These are phyloP conservation scores for Closterium sp. DNA, from an alignment of 139 green algal species.

Conservation along the genomic window DNA sequence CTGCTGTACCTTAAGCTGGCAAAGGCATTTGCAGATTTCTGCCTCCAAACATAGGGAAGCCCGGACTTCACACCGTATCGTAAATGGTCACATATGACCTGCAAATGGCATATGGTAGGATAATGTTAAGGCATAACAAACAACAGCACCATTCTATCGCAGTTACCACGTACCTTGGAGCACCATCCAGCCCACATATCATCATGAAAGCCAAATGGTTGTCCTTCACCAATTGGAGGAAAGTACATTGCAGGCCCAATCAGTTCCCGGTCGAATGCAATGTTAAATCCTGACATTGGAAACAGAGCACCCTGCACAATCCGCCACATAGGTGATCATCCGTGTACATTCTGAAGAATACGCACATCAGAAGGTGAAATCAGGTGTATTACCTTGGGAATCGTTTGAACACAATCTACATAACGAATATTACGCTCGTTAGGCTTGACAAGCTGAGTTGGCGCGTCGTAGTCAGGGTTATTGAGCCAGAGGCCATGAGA, in stretches of 20 bases:
- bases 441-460: slow-evolving; percentile 94
- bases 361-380: background rate
- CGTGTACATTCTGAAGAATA: slow-evolving; percentile 63
- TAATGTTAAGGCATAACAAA: too few species aligned
- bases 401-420: slow-evolving; percentile 15
- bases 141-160: background rate
- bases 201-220: slow-evolving; percentile 87
- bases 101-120: background rate
- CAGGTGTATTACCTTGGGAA: slow-evolving; percentile 8
- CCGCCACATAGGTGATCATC: slow-evolving; percentile 84
- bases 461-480: slow-evolving; percentile 95
- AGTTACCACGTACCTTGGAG: slow-evolving; percentile 63
- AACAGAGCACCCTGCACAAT: slow-evolving; percentile 88
- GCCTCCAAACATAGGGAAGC: slow-evolving; percentile 92
- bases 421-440: slow-evolving; percentile 77
- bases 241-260: slow-evolving; percentile 96
- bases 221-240: slow-evolving; percentile 89
- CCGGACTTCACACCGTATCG: slow-evolving; percentile 86
- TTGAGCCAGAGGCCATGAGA: slow-evolving; percentile 95
- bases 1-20: slow-evolving; percentile 77
- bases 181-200: slow-evolving; percentile 98
- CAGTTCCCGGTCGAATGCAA: slow-evolving; percentile 82
- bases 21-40: slow-evolving; percentile 91
- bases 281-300: slow-evolving; percentile 96
- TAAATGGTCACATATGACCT: slow-evolving; percentile 92